These are phyloP conservation scores for Metschnikowia borealis DNA, from an alignment of 805 yeast species.

Conservation along the genomic window DNA sequence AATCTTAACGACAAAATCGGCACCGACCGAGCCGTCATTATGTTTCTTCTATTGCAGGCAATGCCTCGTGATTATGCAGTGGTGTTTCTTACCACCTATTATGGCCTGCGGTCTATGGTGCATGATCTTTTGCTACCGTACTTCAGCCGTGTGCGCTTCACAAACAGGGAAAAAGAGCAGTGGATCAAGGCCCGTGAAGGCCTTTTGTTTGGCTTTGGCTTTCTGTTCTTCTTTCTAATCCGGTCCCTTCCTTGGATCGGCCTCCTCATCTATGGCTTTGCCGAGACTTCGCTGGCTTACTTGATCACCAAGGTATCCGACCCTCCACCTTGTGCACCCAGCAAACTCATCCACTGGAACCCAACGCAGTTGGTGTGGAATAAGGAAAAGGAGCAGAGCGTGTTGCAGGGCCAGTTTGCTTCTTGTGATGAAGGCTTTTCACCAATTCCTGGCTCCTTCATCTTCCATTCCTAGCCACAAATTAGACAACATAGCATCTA, in stretches of 20 bases:
- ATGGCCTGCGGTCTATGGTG: conserved; percentile 44
- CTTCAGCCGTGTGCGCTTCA: conserved; percentile 44
- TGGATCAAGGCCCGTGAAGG: conserved; percentile 57
- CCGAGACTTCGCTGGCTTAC: conserved; percentile 51
- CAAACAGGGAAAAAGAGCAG: conserved; percentile 36
- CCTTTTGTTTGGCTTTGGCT: conserved; percentile 52
- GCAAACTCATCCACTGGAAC: conserved; percentile 28
- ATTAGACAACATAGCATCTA: too few species aligned
- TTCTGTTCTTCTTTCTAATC: conserved; percentile 42
- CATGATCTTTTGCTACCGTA: conserved; percentile 49
- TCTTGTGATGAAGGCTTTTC: conserved; percentile 21
- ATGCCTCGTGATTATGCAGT: conserved; percentile 35
- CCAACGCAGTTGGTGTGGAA: conserved; percentile 31
- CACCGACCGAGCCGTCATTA: conserved; percentile 36
- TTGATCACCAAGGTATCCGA: conserved; percentile 51
- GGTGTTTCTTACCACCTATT: conserved; percentile 38
- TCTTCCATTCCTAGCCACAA: not conserved
- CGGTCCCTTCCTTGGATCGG: conserved; percentile 42
- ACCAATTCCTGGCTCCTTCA: conserved; percentile 25
- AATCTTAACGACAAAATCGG: conserved; percentile 45
- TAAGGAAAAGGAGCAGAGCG: conserved; percentile 16
- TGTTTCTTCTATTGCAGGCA: conserved; percentile 33
- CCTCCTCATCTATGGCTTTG: conserved; percentile 47
- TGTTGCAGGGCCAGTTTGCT: conserved; percentile 22
- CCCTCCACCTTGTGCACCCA: conserved; percentile 30